Evolutionary conservation across 345 rosid genomes (phyloP).

Genomic region (Cardamine resedifolia): DNA sequence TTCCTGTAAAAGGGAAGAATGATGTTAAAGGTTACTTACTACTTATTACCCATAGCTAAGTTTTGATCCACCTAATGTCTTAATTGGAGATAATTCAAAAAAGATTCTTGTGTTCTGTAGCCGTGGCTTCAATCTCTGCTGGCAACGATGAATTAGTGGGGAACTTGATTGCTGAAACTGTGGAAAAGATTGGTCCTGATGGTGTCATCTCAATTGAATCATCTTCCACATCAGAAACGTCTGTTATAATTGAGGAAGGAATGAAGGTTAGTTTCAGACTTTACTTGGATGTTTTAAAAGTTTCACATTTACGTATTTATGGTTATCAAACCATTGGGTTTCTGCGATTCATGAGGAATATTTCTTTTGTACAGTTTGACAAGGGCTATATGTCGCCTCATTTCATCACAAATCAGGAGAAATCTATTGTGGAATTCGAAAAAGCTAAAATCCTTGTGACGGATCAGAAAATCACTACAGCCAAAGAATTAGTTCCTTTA

Average conservation of each 20-base stretch:
- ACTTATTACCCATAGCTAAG: background rate
- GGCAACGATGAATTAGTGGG: conserved; percentile 82
- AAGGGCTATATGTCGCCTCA: conserved; percentile 80
- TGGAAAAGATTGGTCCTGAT: conserved; percentile 79
- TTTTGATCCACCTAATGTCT: background rate
- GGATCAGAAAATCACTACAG: conserved; percentile 63
- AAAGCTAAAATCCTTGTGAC: conserved; percentile 77
- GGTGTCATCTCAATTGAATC: conserved; percentile 80
- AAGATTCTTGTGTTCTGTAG: conserved; percentile 43
- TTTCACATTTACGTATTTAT: background rate
- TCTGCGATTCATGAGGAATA: background rate
- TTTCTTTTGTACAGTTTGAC: conserved; percentile 57
- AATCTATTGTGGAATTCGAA: conserved; percentile 71
- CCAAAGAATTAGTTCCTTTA: conserved; percentile 68
- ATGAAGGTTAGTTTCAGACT: conserved; percentile 58
- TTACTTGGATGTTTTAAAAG: background rate
- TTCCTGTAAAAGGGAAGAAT: conserved; percentile 61
- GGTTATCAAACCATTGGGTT: background rate
- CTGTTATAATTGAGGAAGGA: conserved; percentile 77
- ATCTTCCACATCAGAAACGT: conserved; percentile 72
- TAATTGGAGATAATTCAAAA: background rate
- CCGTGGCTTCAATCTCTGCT: conserved; percentile 89
- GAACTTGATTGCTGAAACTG: conserved; percentile 65
- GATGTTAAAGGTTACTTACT: conserved; percentile 59
- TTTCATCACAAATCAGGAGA: conserved; percentile 83